These are phyloP conservation scores for Giardia muris DNA, from an alignment of 208 protist genomes.

Conservation along the genomic window DNA sequence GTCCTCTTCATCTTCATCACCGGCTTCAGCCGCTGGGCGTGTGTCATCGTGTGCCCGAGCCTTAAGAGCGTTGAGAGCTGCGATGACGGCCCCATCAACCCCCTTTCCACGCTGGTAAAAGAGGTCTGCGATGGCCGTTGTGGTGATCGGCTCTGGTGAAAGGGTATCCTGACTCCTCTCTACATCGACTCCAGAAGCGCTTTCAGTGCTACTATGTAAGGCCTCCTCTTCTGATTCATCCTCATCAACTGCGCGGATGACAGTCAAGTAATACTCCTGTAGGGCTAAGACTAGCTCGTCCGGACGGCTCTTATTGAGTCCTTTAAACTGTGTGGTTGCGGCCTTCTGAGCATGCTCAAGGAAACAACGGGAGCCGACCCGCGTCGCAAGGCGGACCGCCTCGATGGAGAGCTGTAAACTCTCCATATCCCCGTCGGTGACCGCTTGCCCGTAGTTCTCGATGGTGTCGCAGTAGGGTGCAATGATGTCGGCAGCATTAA, in stretches of 20 bases:
- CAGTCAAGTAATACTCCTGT: background rate
- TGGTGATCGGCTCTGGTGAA: too few relatives aligned
- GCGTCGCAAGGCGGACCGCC: background rate
- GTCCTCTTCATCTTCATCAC: background rate
- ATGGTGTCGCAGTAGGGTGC: background rate
- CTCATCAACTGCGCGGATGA: background rate
- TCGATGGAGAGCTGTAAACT: background rate
- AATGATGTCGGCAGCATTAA: background rate
- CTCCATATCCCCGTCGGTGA: background rate
- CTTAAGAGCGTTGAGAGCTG: background rate
- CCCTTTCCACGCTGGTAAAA: background rate
- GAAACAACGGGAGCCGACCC: background rate
- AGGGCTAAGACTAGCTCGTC: background rate
- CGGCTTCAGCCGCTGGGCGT: background rate
- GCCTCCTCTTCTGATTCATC: background rate
- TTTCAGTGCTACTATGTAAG: too few relatives aligned
- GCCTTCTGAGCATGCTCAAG: background rate
- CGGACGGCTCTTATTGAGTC: too few relatives aligned
- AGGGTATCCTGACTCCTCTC: too few relatives aligned
- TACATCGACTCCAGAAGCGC: too few relatives aligned
- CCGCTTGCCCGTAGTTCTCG: background rate
- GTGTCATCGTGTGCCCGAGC: background rate
- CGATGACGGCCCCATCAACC: background rate
- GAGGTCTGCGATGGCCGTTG: background rate
- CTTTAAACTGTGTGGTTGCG: background rate